Base-by-base conservation (phyloP, 148 eudicot genomes). In the Gaultheria prostrata region DNA sequence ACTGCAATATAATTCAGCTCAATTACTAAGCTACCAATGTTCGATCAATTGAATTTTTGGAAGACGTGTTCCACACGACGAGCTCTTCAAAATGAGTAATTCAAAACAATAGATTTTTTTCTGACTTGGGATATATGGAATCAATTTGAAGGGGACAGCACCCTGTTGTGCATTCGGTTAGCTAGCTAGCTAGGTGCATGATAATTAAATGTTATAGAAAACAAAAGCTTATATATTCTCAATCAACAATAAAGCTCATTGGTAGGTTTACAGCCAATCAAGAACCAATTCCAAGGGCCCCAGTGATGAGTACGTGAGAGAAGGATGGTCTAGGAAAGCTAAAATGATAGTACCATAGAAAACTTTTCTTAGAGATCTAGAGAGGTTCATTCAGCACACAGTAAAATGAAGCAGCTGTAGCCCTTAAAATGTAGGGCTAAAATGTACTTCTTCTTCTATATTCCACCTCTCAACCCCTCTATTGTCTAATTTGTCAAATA, bases 281-380 rank as follows among this genome's bases (percentile, higher is more conserved):
- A 85, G 83, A 85, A 80, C 80, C 51, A 80, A 85, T 61, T 85
- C 72, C 33, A 21, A 21, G 46, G 84, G 80, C 7, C 86, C 86
- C 83, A 80, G 30, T 67, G 72, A 28, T 9, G 70, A 6, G 73
- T 20, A 45, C 26, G 51, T 53, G 70, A 33, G 78, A 28, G 63
- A 77, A 20, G 7, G 11, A 84, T 53, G 1, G 17, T 7, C 3
- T 24, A 2, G 10, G 15, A 0, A 72, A 80, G 79, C 78, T 30
- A 15, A 71, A 71, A 71, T 33, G 76, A 71, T 30, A n/a, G n/a
- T n/a, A 70, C 26, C 15, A 24, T 26, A 12, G 57, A 21, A 74
- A 73, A 80, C 48, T 28, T 65, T 46, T 63, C 4, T 8, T 46
- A 65, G 35, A 18, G 24, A 32, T 74, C 18, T 13, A 28, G 80